Evolutionary conservation across 352 stramenopile genomes (phyloP).

Genomic region (Pythium dissotocum): DNA sequence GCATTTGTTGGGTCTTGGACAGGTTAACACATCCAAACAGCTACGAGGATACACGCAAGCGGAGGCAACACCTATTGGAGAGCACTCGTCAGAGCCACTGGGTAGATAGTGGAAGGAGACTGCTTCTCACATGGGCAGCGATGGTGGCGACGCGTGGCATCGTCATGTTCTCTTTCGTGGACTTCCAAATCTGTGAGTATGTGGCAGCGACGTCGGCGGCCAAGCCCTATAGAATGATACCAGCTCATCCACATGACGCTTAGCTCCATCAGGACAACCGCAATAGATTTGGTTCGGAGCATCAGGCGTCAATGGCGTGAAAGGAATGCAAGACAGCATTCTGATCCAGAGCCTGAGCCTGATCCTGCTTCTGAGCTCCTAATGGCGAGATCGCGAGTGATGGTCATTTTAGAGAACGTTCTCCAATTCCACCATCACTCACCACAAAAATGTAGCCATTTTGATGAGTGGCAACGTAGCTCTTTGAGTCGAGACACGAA

Average conservation of each 20-base stretch:
- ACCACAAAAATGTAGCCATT: slow-evolving; percentile 22
- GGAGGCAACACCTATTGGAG: not conserved
- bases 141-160: not conserved
- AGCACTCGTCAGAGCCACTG: not conserved
- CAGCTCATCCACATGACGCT: no score
- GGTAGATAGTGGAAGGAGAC: not conserved
- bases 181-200: not conserved
- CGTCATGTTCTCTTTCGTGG: not conserved
- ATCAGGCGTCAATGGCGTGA: not conserved
- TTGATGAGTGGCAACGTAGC: not conserved
- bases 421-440: slow-evolving; percentile 21
- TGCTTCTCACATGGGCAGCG: not conserved
- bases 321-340: not conserved
- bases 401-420: slow-evolving; percentile 23
- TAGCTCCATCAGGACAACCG: not conserved
- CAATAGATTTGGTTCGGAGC: no score
- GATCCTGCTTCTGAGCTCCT: not conserved
- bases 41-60: not conserved
- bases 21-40: not conserved
- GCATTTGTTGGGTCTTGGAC: no score
- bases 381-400: slow-evolving; percentile 5
- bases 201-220: no score
- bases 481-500: not conserved
- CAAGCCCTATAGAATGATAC: no score
- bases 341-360: not conserved